Evolutionary conservation across 1,139 yeast species (phyloP).

Genomic region (Zygotorulaspora mrakii): DNA sequence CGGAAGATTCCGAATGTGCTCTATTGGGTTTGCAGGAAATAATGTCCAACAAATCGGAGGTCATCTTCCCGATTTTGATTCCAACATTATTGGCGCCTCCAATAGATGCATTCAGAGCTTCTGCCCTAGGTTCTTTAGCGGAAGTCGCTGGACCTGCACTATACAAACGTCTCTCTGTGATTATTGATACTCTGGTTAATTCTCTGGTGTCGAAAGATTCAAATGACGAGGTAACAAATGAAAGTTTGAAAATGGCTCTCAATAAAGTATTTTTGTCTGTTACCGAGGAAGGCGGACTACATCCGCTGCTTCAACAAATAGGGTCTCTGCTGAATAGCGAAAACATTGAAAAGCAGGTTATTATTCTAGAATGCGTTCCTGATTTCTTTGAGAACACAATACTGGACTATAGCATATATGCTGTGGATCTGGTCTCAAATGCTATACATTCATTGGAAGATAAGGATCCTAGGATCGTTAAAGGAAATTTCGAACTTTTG

Average conservation of each 20-base stretch:
- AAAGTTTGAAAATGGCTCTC: constrained; percentile 52
- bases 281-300: constrained; percentile 75
- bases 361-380: constrained; percentile 66
- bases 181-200: constrained; percentile 67
- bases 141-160: constrained; percentile 86
- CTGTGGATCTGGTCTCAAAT: constrained; percentile 69
- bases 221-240: constrained; percentile 37
- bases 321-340: constrained; percentile 75
- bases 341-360: constrained; percentile 60
- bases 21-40: constrained; percentile 85
- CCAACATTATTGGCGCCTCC: constrained; percentile 84
- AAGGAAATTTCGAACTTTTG: constrained; percentile 66
- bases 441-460: constrained; percentile 75
- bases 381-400: constrained; percentile 62
- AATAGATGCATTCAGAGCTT: constrained; percentile 77
- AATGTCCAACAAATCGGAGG: constrained; percentile 85
- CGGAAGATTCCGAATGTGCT: constrained; percentile 68
- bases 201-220: constrained; percentile 46
- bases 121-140: constrained; percentile 83
- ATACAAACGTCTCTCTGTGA: constrained; percentile 64
- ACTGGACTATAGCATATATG: constrained; percentile 70
- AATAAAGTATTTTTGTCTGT: constrained; percentile 70
- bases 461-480: constrained; percentile 57
- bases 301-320: constrained; percentile 79
- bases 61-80: constrained; percentile 87